Evolutionary conservation across 495 filamentous ascomycete species (phyloP).

Genomic region (Hyaloscypha finlandica): DNA sequence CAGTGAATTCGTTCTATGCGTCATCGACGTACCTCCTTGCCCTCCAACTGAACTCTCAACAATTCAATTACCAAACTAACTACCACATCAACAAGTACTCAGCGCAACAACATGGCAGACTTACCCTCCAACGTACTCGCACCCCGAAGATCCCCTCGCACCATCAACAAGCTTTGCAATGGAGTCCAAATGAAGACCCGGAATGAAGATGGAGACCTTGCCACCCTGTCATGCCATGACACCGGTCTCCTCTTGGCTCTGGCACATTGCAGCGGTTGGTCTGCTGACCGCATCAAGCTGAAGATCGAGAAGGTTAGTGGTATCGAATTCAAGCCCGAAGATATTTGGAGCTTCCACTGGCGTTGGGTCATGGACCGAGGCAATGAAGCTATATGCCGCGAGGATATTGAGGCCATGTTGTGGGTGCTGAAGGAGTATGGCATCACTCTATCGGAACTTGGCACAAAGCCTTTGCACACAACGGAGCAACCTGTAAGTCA

Average conservation of each 20-base stretch:
- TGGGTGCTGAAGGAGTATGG: conserved; percentile 4
- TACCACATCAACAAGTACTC: too few relatives aligned
- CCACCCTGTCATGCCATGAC: background rate
- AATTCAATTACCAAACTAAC: too few relatives aligned
- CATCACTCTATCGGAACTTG: background rate
- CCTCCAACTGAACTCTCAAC: too few relatives aligned
- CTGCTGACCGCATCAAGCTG: conserved; percentile 19
- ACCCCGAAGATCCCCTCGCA: conserved; percentile 3
- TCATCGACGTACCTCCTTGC: too few relatives aligned
- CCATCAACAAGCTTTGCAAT: conserved; percentile 2
- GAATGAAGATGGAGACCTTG: background rate
- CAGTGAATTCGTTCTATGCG: too few relatives aligned
- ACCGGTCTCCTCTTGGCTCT: conserved; percentile 11
- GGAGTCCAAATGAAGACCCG: background rate
- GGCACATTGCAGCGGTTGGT: conserved; percentile 18
- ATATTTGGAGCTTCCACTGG: conserved; percentile 10
- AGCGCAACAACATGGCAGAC: too few relatives aligned
- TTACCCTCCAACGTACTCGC: too few relatives aligned
- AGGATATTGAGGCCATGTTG: conserved; percentile 7
- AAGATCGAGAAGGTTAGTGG: background rate
- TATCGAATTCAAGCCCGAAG: background rate
- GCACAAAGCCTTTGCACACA: background rate
- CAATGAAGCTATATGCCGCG: background rate
- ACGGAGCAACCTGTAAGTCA: conserved; percentile 16
- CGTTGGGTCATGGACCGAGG: conserved; percentile 1